Evolutionary conservation across 495 filamentous ascomycete species (phyloP), one percentile per base, ranked within the genome.

Genomic region (Lasiosphaeris hirsuta): DNA sequence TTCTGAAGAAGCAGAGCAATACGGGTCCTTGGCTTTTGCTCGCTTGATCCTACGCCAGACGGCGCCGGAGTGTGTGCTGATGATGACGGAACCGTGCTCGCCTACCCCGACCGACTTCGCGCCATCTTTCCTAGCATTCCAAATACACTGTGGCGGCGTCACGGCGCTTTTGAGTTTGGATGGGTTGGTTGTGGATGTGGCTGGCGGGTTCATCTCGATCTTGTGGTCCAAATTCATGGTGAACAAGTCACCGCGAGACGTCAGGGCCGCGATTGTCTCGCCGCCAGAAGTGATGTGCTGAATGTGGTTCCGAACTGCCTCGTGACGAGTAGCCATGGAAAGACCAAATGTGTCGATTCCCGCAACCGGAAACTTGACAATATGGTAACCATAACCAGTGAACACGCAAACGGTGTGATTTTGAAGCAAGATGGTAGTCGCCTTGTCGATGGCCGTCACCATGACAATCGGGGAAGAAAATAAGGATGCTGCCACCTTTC

Each of bases 1-100:
- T 18, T 83, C 85, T 6, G 65, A 69, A 10, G 59, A 59, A 1
- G 81, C 72, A 4, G 77, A 30, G 23, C 5, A 73, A 50, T 76
- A 82, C 0, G 86, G 79, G 64, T 90, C 85, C 64, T 96, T 96
- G 57, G 84, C 82, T 58, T 92, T 93, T 8, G 81, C 77, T 61
- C 95, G 81, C 63, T 89, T 91, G 54, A 90, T 81, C 45, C 93
- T 85, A 54, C 81, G 84, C 92, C 92, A 98, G 1, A 96, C 92
- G 43, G 89, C 92, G 6, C 94, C 94, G 37, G 90, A 91, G 55
- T 90, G 80, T 1, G 94, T 97, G 62, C 90, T 92, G 56, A 98
- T 84, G 56, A 98, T 96, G 57, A 98, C 90, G 2, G 92, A 96
- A 7, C 92, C 95, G 75, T 97, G 89, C 68, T 95, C 90, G 11